Conservation (phyloP, 768 basidiomycete genomes). For the Tephrocybe sp. region DNA sequence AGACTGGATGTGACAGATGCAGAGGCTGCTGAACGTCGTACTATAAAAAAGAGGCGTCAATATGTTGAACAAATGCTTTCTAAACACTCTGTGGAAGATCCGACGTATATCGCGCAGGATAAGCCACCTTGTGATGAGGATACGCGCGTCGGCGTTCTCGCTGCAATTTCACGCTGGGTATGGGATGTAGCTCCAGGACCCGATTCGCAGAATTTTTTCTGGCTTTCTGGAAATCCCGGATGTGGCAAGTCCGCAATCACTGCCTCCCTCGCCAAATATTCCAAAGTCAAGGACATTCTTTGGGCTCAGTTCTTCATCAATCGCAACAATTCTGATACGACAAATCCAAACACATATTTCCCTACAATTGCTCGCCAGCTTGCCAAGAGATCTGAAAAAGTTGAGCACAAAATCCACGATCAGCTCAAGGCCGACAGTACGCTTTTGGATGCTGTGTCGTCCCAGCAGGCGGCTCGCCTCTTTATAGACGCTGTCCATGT, state of each 20-base stretch:
- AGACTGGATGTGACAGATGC: slow-evolving; percentile 10
- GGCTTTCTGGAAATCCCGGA: slow-evolving; percentile 4
- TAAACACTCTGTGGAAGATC: slow-evolving; percentile 5
- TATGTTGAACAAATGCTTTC: slow-evolving; percentile 9
- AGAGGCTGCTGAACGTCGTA: no score
- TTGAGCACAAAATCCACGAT: slow-evolving; percentile 10
- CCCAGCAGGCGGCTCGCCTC: slow-evolving; percentile 15
- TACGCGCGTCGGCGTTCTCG: slow-evolving; percentile 14
- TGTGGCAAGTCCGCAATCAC: slow-evolving; percentile 15
- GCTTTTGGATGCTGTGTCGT: slow-evolving; percentile 11
- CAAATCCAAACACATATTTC: slow-evolving; percentile 17
- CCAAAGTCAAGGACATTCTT: slow-evolving; percentile 8
- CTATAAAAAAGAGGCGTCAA: no score
- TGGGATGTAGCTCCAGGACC: slow-evolving; percentile 7
- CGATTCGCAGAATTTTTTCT: slow-evolving; percentile 5
- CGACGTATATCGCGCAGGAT: slow-evolving; percentile 16
- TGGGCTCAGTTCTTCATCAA: slow-evolving; percentile 19
- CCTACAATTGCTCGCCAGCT: slow-evolving; percentile 21
- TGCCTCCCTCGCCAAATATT: slow-evolving; percentile 12
- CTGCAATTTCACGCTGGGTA: slow-evolving; percentile 13
- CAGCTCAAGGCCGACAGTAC: slow-evolving; percentile 10
- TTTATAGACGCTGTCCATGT: slow-evolving; percentile 13
- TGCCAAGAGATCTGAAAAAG: slow-evolving; percentile 5
- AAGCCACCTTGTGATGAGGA: slow-evolving; percentile 18
- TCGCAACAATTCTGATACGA: slow-evolving; percentile 13